Evolutionary conservation across 108 stramenopile genomes (phyloP).

Genomic region (Schizochytrium sp.): DNA sequence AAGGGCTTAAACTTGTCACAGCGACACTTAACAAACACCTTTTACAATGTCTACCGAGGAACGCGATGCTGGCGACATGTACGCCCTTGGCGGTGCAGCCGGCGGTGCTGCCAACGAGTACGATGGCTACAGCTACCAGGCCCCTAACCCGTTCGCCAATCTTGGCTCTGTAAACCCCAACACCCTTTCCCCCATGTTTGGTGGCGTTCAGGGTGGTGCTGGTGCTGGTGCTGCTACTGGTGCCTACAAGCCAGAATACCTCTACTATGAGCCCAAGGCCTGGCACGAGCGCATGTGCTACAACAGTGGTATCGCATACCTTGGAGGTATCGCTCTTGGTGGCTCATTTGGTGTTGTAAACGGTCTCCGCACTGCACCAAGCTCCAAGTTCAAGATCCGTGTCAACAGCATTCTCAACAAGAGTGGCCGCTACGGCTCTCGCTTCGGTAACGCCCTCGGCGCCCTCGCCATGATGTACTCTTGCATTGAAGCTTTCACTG

Average conservation of each 20-base stretch:
- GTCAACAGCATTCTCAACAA: conserved; percentile 55
- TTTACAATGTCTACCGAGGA: conserved; percentile 30
- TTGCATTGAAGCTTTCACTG: conserved; percentile 17
- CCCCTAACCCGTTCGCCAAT: conserved; percentile 45
- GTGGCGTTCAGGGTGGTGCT: background rate
- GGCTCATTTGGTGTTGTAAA: conserved; percentile 56
- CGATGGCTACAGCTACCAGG: conserved; percentile 57
- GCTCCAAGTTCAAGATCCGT: conserved; percentile 31
- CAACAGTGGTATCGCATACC: conserved; percentile 56
- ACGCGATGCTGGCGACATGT: conserved; percentile 52
- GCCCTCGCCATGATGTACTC: conserved; percentile 62
- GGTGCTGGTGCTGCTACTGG: background rate
- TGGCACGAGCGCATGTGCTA: conserved; percentile 58
- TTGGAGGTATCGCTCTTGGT: conserved; percentile 11
- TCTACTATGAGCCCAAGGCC: conserved; percentile 49
- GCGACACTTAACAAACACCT: too few relatives aligned
- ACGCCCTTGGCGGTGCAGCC: conserved; percentile 46
- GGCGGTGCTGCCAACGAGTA: conserved; percentile 45
- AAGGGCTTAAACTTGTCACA: too few relatives aligned
- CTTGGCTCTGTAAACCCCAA: conserved; percentile 13
- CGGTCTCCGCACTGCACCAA: conserved; percentile 1
- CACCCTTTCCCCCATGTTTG: conserved; percentile 58
- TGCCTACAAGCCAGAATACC: background rate
- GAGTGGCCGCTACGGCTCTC: conserved; percentile 53
- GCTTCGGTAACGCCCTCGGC: conserved; percentile 50